Base-by-base conservation (phyloP, 2,329 filamentous ascomycete species). In the Metarhizium rileyi region DNA sequence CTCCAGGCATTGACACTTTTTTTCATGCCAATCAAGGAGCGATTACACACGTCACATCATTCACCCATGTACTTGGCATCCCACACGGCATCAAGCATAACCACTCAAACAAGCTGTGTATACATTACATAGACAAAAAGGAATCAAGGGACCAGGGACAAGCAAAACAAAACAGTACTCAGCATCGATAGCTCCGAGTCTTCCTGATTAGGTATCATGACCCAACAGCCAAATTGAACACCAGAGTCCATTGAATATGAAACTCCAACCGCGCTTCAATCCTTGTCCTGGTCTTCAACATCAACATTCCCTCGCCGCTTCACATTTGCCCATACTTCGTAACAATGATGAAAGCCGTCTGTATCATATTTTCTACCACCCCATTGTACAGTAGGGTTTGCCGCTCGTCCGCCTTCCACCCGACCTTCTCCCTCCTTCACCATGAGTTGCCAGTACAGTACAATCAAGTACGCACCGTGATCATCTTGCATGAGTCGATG, bases 211-310 rank as follows among this genome's bases (percentile, higher is more conserved):
- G 7, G 25, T n/a, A 42, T 22, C 23, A 35, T 28, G 38, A 42
- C 41, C 25, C 27, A 23, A 30, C 35, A 18, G 20, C 46, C 38
- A 35, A 27, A 33, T 42, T 35, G 36, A 27, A 43, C 20, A 42
- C 36, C 38, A 48, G 46, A 42, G 30, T 48, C 46, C 46, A 48
- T 43, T 35, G 36, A 48, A 42, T 48, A 40, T 43, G 46, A 48
- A 48, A 28, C 46, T 48, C 38, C 46, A 30, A 40, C 33, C 27
- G 36, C 27, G 27, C 48, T 46, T n/a, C 48, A 49, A 46, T 50
- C 46, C 44, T 46, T 50, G 26, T 23, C 43, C 16, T 50, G n/a
- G 45, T 35, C 26, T 16, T 26, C 10, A n/a, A 43, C 41, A n/a
- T n/a, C n/a, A 44, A 18, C 18, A 14, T 28, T 45, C 22, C 49